Evolutionary conservation across 1,139 yeast species (phyloP).

Genomic region (Yamadazyma spencermartinsiae): DNA sequence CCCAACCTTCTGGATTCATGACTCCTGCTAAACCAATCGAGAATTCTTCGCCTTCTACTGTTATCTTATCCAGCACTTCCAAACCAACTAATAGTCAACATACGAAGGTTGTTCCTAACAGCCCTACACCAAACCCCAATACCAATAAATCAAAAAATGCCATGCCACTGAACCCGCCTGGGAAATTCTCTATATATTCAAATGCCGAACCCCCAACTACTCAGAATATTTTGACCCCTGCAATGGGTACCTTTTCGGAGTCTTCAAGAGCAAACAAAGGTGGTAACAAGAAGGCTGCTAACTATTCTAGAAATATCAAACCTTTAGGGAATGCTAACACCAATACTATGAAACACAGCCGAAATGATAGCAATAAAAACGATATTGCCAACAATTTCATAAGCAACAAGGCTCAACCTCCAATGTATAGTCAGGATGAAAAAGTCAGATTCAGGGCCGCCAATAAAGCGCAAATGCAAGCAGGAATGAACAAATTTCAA

Average conservation of each 20-base stretch:
- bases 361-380: not conserved
- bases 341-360: conserved; percentile 3
- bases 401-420: not conserved
- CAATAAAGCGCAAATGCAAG: conserved; percentile 39
- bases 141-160: not conserved
- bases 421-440: conserved; percentile 8
- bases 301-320: conserved; percentile 27
- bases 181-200: conserved; percentile 1
- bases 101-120: conserved; percentile 24
- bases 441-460: conserved; percentile 17
- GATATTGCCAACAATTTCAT: not conserved
- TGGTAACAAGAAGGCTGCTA: conserved; percentile 17
- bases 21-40: conserved; percentile 29
- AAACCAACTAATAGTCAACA: conserved; percentile 15
- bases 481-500: conserved; percentile 53
- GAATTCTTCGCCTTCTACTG: conserved; percentile 35
- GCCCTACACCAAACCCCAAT: conserved; percentile 43
- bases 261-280: conserved; percentile 15
- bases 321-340: conserved; percentile 1
- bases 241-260: conserved; percentile 48
- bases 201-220: not conserved
- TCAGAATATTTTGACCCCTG: conserved; percentile 23
- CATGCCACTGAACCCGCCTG: not conserved
- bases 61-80: conserved; percentile 26
- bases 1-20: conserved; percentile 13